These are phyloP conservation scores for Amanita polypyramis DNA, from an alignment of 768 basidiomycete genomes.

Conservation along the genomic window DNA sequence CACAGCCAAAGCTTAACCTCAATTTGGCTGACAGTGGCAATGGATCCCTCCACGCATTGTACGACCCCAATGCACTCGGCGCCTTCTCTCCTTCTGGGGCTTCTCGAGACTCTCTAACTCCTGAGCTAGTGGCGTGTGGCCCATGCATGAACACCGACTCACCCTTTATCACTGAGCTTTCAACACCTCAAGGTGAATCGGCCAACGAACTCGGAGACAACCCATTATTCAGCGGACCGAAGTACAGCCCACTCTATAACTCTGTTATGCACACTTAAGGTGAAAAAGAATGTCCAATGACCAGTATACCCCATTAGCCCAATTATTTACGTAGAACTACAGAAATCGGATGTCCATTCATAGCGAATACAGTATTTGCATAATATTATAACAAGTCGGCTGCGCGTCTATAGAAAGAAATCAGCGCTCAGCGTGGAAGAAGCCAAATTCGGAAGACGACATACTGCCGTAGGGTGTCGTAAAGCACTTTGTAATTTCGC, in stretches of 20 bases:
- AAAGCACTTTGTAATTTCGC: conserved; percentile 76
- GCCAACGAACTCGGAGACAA: background rate
- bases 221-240: background rate
- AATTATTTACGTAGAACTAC: background rate
- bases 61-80: background rate
- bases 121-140: background rate
- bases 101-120: background rate
- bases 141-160: background rate
- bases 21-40: background rate
- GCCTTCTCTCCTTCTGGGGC: background rate
- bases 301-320: background rate
- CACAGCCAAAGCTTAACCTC: background rate
- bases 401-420: background rate
- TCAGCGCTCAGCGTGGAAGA: background rate
- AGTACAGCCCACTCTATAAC: background rate
- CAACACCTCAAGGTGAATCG: conserved; percentile 4
- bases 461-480: conserved; percentile 42
- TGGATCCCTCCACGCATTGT: background rate
- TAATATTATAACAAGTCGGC: background rate
- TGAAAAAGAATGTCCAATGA: background rate
- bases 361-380: background rate
- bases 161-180: background rate
- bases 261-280: background rate
- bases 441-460: background rate
- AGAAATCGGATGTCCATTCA: background rate